phyloP scores from a whole-genome alignment of 75 land plant genomes.

The Selaginella moellendorffii region DNA sequence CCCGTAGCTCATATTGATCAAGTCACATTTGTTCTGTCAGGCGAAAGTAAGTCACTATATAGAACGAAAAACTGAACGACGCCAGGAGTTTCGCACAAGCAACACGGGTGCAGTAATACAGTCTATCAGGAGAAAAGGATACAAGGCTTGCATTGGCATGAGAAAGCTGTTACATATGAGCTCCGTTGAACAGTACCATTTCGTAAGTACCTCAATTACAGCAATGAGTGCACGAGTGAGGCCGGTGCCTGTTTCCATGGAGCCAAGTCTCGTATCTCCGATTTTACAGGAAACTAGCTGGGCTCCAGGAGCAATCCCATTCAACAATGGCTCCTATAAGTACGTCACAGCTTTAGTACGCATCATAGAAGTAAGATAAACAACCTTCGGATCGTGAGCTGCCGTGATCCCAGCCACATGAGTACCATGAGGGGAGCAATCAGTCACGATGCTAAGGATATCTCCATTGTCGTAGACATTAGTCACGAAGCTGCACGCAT shows the following conservation, averaged over 20 bases:
- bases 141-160: background rate
- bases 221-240: slow-evolving; percentile 83
- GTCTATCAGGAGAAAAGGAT: too few relatives aligned
- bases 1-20: slow-evolving; percentile 99
- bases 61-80: background rate
- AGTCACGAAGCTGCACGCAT: slow-evolving; percentile 73
- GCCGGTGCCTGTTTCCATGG: slow-evolving; percentile 99
- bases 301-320: slow-evolving; percentile 99
- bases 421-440: slow-evolving; percentile 98
- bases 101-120: too few relatives aligned
- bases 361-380: too few relatives aligned
- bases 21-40: slow-evolving; percentile 90
- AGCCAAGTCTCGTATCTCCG: slow-evolving; percentile 88
- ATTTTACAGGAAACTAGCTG: slow-evolving; percentile 94
- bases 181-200: background rate
- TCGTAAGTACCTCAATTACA: slow-evolving; percentile 67
- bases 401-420: slow-evolving; percentile 98
- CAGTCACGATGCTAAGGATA: slow-evolving; percentile 88
- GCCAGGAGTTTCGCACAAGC: background rate
- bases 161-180: background rate
- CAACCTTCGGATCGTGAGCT: slow-evolving; percentile 88
- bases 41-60: background rate
- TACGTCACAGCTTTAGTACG: too few relatives aligned
- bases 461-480: slow-evolving; percentile 89
- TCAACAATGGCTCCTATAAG: slow-evolving; percentile 70